These are phyloP conservation scores for Apiospora phragmitis DNA, from an alignment of 2,329 filamentous ascomycete species.

Conservation along the genomic window DNA sequence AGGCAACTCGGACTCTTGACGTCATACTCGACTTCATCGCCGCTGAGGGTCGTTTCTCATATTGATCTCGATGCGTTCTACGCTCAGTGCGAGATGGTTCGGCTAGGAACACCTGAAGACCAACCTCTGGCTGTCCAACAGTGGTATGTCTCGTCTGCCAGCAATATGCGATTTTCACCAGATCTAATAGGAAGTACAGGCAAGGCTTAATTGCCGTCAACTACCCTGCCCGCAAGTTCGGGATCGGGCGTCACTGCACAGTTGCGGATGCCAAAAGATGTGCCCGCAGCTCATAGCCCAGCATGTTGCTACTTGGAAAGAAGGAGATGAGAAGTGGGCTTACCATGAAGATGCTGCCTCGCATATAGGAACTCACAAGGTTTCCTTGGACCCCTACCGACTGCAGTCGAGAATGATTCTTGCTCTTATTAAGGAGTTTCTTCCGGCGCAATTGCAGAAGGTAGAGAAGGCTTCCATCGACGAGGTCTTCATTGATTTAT, in stretches of 20 bases:
- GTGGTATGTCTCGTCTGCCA: constrained; percentile 56
- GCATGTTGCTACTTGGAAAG: constrained; percentile 93
- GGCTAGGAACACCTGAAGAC: constrained; percentile 72
- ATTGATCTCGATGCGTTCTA: constrained; percentile 94
- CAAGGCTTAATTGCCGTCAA: constrained; percentile 95
- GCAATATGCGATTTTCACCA: not conserved
- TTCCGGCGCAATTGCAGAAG: constrained; percentile 66
- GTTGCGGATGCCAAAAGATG: constrained; percentile 80
- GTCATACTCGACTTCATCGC: constrained; percentile 12
- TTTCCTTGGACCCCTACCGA: constrained; percentile 90
- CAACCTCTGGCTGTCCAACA: constrained; percentile 90
- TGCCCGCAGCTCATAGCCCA: constrained; percentile 84
- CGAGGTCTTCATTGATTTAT: constrained; percentile 93
- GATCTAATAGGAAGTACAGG: constrained; percentile 43
- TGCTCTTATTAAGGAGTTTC: constrained; percentile 70
- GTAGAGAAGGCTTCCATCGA: constrained; percentile 95
- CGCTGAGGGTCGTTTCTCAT: constrained; percentile 5
- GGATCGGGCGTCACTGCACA: constrained; percentile 77
- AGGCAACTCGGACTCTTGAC: constrained; percentile 8
- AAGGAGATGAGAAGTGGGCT: constrained; percentile 88
- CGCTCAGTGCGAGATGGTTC: constrained; percentile 91
- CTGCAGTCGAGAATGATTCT: constrained; percentile 82
- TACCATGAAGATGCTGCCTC: constrained; percentile 80
- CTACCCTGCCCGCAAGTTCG: constrained; percentile 82
- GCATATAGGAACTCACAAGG: constrained; percentile 86